phyloP scores from a whole-genome alignment of 495 filamentous ascomycete species.

The Podospora pseudocomata region DNA sequence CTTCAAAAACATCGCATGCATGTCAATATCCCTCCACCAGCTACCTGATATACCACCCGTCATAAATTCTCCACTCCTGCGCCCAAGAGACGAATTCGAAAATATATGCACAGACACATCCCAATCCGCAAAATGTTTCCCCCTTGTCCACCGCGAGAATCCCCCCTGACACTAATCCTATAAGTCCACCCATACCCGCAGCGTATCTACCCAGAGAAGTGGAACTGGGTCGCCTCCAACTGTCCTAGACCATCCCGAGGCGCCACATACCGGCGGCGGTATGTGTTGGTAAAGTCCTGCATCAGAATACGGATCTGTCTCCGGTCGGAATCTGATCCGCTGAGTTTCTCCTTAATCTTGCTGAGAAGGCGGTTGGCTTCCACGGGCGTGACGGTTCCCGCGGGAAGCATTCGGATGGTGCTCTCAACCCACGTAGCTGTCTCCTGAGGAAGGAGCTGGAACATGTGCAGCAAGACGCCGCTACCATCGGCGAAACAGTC shows the following conservation, averaged over 20 bases:
- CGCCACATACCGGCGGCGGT: conserved; percentile 87
- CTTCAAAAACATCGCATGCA: not conserved
- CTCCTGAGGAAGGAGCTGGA: conserved; percentile 78
- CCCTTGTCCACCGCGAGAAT: no score
- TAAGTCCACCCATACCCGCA: no score
- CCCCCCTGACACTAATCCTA: no score
- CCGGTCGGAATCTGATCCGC: conserved; percentile 58
- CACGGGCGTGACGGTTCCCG: conserved; percentile 65
- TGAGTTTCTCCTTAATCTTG: conserved; percentile 64
- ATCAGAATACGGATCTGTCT: conserved; percentile 78
- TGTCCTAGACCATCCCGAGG: conserved; percentile 86
- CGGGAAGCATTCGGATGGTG: conserved; percentile 78
- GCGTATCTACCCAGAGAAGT: conserved; percentile 59
- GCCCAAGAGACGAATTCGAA: not conserved
- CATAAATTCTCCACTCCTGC: not conserved
- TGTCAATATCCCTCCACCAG: not conserved
- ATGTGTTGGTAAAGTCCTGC: conserved; percentile 95
- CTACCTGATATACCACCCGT: not conserved
- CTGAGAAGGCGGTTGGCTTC: conserved; percentile 62
- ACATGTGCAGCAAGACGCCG: conserved; percentile 82
- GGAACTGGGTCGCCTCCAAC: conserved; percentile 79
- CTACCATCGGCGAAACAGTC: conserved; percentile 94
- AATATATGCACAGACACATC: not conserved
- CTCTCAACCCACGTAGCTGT: conserved; percentile 73
- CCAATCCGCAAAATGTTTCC: not conserved